These are phyloP conservation scores for Cladosporium oxysporum DNA, from an alignment of 2,329 filamentous ascomycete species.

Conservation along the genomic window DNA sequence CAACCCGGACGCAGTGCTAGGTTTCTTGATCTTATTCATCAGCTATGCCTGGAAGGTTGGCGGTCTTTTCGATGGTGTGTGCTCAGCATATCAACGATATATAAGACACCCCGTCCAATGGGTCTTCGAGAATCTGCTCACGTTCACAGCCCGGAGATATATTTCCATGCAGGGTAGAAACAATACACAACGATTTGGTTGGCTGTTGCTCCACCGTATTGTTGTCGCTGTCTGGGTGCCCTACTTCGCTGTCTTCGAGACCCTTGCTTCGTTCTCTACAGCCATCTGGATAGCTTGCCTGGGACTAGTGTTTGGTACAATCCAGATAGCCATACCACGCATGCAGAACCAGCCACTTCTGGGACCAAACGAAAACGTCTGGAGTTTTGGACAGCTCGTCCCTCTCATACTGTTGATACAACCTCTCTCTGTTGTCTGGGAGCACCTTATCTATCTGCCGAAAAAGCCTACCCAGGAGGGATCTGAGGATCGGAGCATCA, in stretches of 20 bases:
- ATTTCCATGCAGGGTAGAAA: background rate
- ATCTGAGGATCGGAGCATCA: background rate
- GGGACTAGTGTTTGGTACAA: slow-evolving; percentile 29
- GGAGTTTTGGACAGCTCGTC: slow-evolving; percentile 30
- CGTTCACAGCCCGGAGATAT: slow-evolving; percentile 20
- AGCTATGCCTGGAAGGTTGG: slow-evolving; percentile 33
- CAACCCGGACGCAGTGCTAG: slow-evolving; percentile 28
- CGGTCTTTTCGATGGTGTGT: slow-evolving; percentile 23
- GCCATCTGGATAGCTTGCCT: slow-evolving; percentile 28
- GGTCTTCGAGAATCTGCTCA: slow-evolving; percentile 23
- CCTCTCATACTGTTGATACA: slow-evolving; percentile 31
- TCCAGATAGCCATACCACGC: slow-evolving; percentile 31
- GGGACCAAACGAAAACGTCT: slow-evolving; percentile 17
- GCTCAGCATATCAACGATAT: slow-evolving; percentile 22
- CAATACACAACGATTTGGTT: background rate
- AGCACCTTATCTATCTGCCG: slow-evolving; percentile 23
- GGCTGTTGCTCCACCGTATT: slow-evolving; percentile 11
- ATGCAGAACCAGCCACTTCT: slow-evolving; percentile 15
- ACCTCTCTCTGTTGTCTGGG: slow-evolving; percentile 27
- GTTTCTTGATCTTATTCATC: slow-evolving; percentile 27
- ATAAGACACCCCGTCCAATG: slow-evolving; percentile 26
- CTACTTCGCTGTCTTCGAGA: slow-evolving; percentile 25
- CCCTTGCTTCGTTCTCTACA: slow-evolving; percentile 28
- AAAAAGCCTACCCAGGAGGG: background rate
- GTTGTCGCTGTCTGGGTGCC: slow-evolving; percentile 23